Base-by-base conservation (phyloP, 108 stramenopile species). In the Nitzschia sp. region DNA sequence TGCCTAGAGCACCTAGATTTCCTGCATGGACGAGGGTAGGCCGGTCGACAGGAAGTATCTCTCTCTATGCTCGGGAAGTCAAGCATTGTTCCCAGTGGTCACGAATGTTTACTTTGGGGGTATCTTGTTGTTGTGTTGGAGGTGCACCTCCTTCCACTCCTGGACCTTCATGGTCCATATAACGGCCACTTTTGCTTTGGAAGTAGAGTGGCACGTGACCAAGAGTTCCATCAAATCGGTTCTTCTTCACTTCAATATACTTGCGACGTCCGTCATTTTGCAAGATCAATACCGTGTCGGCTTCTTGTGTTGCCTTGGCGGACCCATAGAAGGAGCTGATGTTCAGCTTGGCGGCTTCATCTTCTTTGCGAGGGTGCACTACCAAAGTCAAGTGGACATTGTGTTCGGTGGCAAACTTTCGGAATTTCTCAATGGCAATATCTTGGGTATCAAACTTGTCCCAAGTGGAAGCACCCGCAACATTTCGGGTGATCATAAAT, bases 291-390 rank as follows among this genome's bases (percentile, higher is more conserved):
- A 99, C 97, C 15, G 88, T 95, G 70, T 99, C 99, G n/a, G 97
- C 97, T 77, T 99, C 99, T 83, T 99, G 99, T 11, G 99, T 97
- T 12, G 96, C 96, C 81, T 99, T 99, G 57, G 96, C 97, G 41
- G 91, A 84, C 57, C 99, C 99, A 53, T 83, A 98, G 51, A 99
- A 81, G 24, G 87, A 90, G 7, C 82, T 82, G 10, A 98, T 92
- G 44, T 84, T 79, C 38, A 99, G 73, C 43, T 78, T 76, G 43
- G 77, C 56, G 40, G 76, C 76, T 72, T 95, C 94, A 44, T 84
- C 93, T 83, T 98, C 99, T 73, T 99, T 99, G 15, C 97, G 83
- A 0, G 99, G 99, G 61, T 99, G 99, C 25, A 96, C 90, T 10
- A 99, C 98, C 29, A 99, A 67, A 1, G 93, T 95, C 8, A 99